phyloP scores from a whole-genome alignment of 306 rosid species.

The barrel medic (Medicago truncatula) region DNA sequence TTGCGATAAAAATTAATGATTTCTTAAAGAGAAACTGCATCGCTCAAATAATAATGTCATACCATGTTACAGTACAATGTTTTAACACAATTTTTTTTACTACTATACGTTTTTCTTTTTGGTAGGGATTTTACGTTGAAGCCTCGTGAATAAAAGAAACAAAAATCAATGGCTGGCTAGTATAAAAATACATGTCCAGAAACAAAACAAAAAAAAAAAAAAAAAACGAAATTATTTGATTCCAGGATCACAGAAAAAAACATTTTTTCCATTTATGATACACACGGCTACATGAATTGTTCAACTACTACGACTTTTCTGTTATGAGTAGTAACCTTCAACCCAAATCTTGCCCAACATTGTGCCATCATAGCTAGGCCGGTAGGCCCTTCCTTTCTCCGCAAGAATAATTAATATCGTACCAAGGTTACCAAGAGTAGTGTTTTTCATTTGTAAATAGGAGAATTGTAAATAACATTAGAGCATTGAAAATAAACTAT shows the following conservation, averaged over 20 bases:
- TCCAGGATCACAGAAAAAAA: background rate
- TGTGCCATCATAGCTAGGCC: background rate
- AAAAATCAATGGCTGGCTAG: background rate
- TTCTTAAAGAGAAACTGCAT: no score
- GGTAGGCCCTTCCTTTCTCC: background rate
- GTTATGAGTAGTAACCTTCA: background rate
- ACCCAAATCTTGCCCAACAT: background rate
- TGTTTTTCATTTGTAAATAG: no score
- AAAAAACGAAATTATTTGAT: no score
- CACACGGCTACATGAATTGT: background rate
- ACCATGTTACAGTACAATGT: no score
- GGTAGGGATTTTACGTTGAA: background rate
- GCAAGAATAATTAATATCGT: background rate
- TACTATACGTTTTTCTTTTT: no score
- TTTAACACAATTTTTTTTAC: no score
- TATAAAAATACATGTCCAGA: no score
- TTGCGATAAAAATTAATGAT: no score
- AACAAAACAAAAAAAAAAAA: no score
- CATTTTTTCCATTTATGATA: background rate
- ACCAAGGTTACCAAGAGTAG: background rate
- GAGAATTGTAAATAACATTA: no score
- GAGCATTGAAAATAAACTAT: no score
- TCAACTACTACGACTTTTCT: background rate
- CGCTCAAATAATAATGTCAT: no score
- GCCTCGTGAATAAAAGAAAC: conserved; percentile 4